These are phyloP conservation scores for Nakazawaea laoshanensis DNA, from an alignment of 805 yeast species.

Conservation along the genomic window DNA sequence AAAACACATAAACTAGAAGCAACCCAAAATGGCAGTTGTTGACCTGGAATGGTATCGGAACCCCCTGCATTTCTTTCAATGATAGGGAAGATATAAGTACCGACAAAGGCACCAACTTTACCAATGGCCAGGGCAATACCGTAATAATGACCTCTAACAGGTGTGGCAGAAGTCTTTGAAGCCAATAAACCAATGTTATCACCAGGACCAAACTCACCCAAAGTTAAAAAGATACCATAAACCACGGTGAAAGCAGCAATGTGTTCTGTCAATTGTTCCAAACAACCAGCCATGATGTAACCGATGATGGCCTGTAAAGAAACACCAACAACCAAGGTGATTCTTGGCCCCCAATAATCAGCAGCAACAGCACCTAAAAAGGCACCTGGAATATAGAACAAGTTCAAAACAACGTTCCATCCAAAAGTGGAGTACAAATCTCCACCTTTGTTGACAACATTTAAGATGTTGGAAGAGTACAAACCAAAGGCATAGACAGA, in stretches of 20 bases:
- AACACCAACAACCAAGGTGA: slow-evolving; percentile 66
- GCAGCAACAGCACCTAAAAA: slow-evolving; percentile 76
- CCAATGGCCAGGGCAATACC: slow-evolving; percentile 90
- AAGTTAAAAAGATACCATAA: slow-evolving; percentile 78
- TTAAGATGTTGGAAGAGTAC: slow-evolving; percentile 67
- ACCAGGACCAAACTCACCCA: slow-evolving; percentile 95
- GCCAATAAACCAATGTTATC: slow-evolving; percentile 85
- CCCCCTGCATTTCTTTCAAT: slow-evolving; percentile 58
- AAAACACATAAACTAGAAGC: slow-evolving; percentile 71
- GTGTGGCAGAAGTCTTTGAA: slow-evolving; percentile 77
- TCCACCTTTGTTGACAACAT: slow-evolving; percentile 45
- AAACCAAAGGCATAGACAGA: slow-evolving; percentile 82
- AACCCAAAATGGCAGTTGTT: slow-evolving; percentile 74
- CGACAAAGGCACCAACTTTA: slow-evolving; percentile 88
- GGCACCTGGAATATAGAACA: slow-evolving; percentile 87
- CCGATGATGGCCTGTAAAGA: slow-evolving; percentile 71
- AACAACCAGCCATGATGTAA: slow-evolving; percentile 71
- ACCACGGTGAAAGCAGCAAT: slow-evolving; percentile 78
- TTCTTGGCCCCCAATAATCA: slow-evolving; percentile 90
- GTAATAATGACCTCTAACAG: slow-evolving; percentile 85
- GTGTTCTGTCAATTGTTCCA: slow-evolving; percentile 43
- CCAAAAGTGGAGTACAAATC: slow-evolving; percentile 73
- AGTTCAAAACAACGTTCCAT: slow-evolving; percentile 84
- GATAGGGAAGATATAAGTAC: slow-evolving; percentile 82
- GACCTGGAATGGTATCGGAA: slow-evolving; percentile 40